Evolutionary conservation across 202 grass and related monocot genomes (phyloP), one percentile per base, ranked within the genome.

Genomic region (Schoenoplectus tabernaemontani): DNA sequence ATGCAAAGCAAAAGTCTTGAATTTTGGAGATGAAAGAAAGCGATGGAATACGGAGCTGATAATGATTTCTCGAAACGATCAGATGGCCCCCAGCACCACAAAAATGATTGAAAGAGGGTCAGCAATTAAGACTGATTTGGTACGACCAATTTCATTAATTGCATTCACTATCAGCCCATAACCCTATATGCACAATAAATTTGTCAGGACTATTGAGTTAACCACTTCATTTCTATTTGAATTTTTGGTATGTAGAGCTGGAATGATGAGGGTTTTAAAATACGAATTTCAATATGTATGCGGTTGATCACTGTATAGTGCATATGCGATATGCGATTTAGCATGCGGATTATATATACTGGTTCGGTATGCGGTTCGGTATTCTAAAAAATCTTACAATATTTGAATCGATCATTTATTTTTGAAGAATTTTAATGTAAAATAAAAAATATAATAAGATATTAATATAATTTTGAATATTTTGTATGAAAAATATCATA

Each of bases 41-140:
- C 5, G 43, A 72, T 72, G 4, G 4, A 72, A 72, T 51, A 72
- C 6, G 54, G 57, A 78, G 33, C n/a, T 44, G 76, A 78, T 59
- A 53, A 44, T 28, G 54, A 78, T 78, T 59, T 78, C 36, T 78
- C 56, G 62, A 44, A 77, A 17, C 5, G 13, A 61, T 78, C 9
- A 53, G 76, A 62, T 77, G 78, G 13, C 15, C 75, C 44, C 56
- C 76, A 78, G 30, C 4, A 37, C 57, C 74, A 78, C 54, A 60
- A 61, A 78, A 78, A 78, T 78, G 57, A 78, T 61, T 59, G 76
- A 39, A 77, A 60, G 37, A 39, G 48, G 75, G 53, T 19, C 74
- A 53, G 23, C 58, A 30, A 2, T 42, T 47, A 32, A 5, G 2
- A 36, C 26, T 56, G 16, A 73, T 73, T 73, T 73, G 69, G 69